Base-by-base conservation (phyloP, 2,329 filamentous ascomycete genomes). In the Herpotrichia juniperi region DNA sequence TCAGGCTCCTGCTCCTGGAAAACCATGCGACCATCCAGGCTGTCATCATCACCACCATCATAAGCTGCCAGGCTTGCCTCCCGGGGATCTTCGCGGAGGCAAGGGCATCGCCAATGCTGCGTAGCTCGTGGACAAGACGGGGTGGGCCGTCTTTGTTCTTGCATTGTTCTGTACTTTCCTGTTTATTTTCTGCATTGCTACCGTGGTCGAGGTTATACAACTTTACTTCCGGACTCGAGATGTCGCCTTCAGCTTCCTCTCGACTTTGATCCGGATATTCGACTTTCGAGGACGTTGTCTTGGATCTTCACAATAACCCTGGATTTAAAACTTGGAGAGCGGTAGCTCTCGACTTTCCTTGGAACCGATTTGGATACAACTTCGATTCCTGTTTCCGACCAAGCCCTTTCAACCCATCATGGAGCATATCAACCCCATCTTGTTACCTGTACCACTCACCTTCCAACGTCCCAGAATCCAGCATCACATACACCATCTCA, bases 141-240 rank as follows among this genome's bases (percentile, higher is more conserved):
- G 71, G 69, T 74, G 71, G 69, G 70, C 71, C 67, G 66, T 71
- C 63, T 57, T 67, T 65, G 71, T 74, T 69, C 67, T 68, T 64
- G 26, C 44, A 24, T 68, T 68, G 37, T 67, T 67, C 46, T 69
- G 45, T 64, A 32, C 71, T 61, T 48, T 65, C 50, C 40, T 65
- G 42, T 47, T 67, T 46, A 66, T 56, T 51, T 54, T 67, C 51
- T 65, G 57, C 53, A 63, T 67, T 57, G 62, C 63, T 50, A 61
- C 65, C 47, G 47, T 63, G 57, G 48, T 56, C 39, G 58, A 61
- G 53, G 39, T 55, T 19, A 37, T 53, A 22, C 54, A 46, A n/a
- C 4, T 28, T 31, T 47, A 40, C 34, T 19, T n/a, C 12, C 25
- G 28, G 21, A 10, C 35, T 34, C 26, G 43, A 26, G n/a, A 21